phyloP scores from a whole-genome alignment of 148 eudicot genomes.

The Vaccinium darrowii region DNA sequence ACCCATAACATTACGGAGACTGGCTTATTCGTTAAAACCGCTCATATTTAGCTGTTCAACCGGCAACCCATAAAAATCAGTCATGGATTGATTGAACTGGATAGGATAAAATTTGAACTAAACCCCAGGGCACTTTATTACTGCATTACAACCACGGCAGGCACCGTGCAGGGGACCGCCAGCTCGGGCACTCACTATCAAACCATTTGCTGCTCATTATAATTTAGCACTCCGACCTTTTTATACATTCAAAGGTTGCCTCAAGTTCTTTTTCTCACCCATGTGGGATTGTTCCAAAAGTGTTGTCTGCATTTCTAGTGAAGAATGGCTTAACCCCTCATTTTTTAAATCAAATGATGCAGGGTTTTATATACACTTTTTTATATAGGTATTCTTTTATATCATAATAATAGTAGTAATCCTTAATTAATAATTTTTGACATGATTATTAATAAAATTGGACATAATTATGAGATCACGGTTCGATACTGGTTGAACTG shows the following conservation, averaged over 20 bases:
- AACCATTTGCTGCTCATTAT: not conserved
- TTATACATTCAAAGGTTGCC: not conserved
- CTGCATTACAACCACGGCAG: not conserved
- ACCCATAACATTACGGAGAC: not conserved
- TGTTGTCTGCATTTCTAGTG: not conserved
- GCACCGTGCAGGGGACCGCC: not conserved
- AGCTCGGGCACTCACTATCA: not conserved
- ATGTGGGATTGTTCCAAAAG: not conserved
- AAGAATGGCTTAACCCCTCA: not conserved
- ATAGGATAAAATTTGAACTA: not conserved
- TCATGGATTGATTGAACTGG: not conserved
- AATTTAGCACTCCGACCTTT: not conserved
- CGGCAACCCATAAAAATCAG: not conserved
- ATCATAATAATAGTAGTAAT: not conserved
- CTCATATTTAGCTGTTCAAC: not conserved
- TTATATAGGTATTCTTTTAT: not conserved
- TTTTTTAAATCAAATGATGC: not conserved
- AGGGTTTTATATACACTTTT: not conserved
- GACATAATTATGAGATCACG: not conserved
- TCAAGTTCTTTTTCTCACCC: not conserved
- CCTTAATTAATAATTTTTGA: not conserved
- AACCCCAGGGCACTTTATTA: not conserved
- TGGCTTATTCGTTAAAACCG: not conserved
- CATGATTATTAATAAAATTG: not conserved
- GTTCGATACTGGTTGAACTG: not conserved